A percentile compares a stretch with the other conserved stretches of the same genome.
phyloP scores from a whole-genome alignment of 345 rosid genomes.

The Euphorbia pulcherrima region DNA sequence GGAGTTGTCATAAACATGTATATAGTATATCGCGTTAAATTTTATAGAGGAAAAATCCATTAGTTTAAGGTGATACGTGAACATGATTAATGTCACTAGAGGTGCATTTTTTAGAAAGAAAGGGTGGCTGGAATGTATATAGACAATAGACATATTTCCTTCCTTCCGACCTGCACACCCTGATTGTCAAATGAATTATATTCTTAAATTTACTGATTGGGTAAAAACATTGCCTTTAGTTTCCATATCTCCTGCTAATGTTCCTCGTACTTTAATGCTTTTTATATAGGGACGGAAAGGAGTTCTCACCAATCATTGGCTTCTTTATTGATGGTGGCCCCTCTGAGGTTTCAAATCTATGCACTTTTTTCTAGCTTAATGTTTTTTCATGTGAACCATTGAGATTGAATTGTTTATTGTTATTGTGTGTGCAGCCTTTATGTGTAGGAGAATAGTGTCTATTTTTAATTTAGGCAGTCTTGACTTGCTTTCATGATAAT shows the following conservation, averaged over 20 bases:
- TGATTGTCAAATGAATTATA: neutral
- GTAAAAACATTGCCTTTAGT: neutral
- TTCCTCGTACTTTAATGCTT: neutral
- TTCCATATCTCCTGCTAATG: neutral
- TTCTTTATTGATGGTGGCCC: slow-evolving; percentile 58
- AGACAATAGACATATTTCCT: too few species aligned
- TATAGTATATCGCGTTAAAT: too few species aligned
- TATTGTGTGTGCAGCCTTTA: neutral
- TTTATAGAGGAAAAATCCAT: neutral
- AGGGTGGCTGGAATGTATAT: too few species aligned
- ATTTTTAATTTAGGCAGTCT: neutral
- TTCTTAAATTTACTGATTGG: neutral
- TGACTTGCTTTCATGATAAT: neutral
- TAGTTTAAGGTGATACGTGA: neutral
- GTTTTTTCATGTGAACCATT: neutral
- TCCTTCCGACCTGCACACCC: too few species aligned
- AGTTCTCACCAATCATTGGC: slow-evolving; percentile 77
- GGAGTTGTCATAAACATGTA: neutral
- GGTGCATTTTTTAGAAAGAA: too few species aligned
- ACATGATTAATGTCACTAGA: neutral
- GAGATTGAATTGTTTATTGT: neutral
- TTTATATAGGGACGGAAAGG: slow-evolving; percentile 63
- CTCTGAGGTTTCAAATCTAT: slow-evolving; percentile 44
- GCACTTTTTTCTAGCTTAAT: neutral
- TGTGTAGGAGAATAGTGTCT: neutral